These are phyloP conservation scores for Sporisorium graminicola DNA, from an alignment of 1,284 basidiomycete genomes.

Conservation along the genomic window DNA sequence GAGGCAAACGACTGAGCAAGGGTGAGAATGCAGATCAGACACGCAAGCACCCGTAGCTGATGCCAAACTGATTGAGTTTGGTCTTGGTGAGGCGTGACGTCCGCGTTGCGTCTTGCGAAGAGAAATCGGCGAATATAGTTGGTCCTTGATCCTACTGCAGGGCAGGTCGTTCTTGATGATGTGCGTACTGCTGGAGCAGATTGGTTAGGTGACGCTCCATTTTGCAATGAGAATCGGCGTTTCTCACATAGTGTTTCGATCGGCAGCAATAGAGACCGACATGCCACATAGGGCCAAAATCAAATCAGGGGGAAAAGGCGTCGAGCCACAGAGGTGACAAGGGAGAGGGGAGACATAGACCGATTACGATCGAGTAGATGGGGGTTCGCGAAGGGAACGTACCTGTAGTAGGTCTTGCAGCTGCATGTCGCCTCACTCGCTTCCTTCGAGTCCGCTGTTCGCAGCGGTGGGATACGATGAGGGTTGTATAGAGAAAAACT, in stretches of 20 bases:
- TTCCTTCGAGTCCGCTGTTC: constrained; percentile 47
- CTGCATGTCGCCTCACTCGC: constrained; percentile 12
- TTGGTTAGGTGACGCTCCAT: background rate
- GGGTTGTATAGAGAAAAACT: constrained; percentile 10
- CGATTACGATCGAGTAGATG: constrained; percentile 19
- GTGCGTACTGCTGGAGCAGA: background rate
- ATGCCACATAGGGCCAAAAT: constrained; percentile 30
- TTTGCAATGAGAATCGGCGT: background rate
- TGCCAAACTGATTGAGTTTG: constrained; percentile 55
- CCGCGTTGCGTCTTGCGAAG: constrained; percentile 21
- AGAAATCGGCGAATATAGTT: background rate
- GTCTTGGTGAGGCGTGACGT: constrained; percentile 42
- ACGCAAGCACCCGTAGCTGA: constrained; percentile 67
- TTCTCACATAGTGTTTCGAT: background rate
- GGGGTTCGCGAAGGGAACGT: constrained; percentile 36
- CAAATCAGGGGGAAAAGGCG: constrained; percentile 42
- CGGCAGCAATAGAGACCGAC: constrained; percentile 3
- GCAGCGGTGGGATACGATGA: constrained; percentile 37
- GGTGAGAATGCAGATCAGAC: constrained; percentile 20
- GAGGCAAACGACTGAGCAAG: constrained; percentile 4
- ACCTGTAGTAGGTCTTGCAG: constrained; percentile 12
- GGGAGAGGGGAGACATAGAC: constrained; percentile 14
- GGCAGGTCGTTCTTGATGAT: background rate
- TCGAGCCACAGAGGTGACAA: constrained; percentile 26
- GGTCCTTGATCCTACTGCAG: background rate